phyloP scores from a whole-genome alignment of 495 filamentous ascomycete species.

The Penicillium bovifimosum region DNA sequence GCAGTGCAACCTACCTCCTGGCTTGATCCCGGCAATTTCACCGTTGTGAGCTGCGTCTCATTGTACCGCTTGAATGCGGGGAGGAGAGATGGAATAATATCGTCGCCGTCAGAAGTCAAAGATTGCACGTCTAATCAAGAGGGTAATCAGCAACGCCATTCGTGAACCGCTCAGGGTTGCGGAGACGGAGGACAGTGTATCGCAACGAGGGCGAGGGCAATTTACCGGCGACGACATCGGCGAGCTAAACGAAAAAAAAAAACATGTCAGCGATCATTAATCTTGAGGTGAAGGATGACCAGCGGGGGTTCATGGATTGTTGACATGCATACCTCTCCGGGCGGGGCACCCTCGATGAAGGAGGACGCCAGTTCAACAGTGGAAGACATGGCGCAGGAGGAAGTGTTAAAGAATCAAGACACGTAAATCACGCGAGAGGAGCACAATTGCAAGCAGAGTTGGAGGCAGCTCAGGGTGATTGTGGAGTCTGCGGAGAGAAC shows the following conservation, averaged over 20 bases:
- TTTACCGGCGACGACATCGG: conserved; percentile 85
- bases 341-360: conserved; percentile 91
- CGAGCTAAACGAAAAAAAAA: conserved; percentile 51
- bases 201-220: neutral
- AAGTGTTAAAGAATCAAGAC: neutral
- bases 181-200: conserved; percentile 1
- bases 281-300: neutral
- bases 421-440: neutral
- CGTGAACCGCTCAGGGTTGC: conserved; percentile 1
- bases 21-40: conserved; percentile 82
- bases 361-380: conserved; percentile 65
- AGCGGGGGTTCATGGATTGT: neutral
- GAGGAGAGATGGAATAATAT: conserved; percentile 60
- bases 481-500: conserved; percentile 13
- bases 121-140: conserved; percentile 72
- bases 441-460: neutral
- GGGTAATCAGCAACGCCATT: conserved; percentile 16
- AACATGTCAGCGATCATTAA: conserved; percentile 2
- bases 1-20: conserved; percentile 51
- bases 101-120: conserved; percentile 65
- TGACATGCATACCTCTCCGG: conserved; percentile 75
- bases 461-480: neutral
- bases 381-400: conserved; percentile 29
- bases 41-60: conserved; percentile 82
- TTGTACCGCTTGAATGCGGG: conserved; percentile 94